Conservation (phyloP, 2,329 filamentous ascomycete genomes). For the Hypoxylon sp. region DNA sequence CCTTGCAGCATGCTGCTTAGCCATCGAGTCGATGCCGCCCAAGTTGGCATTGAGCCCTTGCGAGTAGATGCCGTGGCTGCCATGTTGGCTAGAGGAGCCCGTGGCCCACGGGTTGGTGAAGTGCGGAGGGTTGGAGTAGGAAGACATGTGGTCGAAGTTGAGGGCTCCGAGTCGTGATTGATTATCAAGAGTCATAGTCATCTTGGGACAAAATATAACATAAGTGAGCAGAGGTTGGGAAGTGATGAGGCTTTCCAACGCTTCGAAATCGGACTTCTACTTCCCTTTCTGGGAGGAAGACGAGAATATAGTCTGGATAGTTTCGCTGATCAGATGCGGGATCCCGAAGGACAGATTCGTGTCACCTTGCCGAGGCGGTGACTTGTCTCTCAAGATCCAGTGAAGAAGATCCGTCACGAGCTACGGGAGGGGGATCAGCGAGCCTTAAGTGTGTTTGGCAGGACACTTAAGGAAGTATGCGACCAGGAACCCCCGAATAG, state of each 20-base stretch:
- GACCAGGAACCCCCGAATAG: constrained; percentile 52
- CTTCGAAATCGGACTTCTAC: constrained; percentile 30
- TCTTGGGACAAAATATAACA: constrained; percentile 60
- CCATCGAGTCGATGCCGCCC: constrained; percentile 65
- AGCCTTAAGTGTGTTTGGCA: constrained; percentile 67
- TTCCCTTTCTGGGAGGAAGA: constrained; percentile 31
- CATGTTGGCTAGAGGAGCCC: constrained; percentile 63
- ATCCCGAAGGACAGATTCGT: constrained; percentile 61
- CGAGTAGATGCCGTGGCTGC: constrained; percentile 74
- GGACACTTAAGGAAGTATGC: constrained; percentile 53
- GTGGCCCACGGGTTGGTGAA: constrained; percentile 93
- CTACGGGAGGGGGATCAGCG: constrained; percentile 65
- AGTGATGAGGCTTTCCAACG: constrained; percentile 46
- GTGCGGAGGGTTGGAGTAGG: constrained; percentile 75
- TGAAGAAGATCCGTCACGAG: constrained; percentile 55
- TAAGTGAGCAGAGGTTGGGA: constrained; percentile 41
- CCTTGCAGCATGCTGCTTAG: constrained; percentile 68
- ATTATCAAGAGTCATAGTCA: constrained; percentile 97
- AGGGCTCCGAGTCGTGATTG: constrained; percentile 83
- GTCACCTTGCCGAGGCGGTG: constrained; percentile 51
- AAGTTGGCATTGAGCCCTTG: constrained; percentile 69
- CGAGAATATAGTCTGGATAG: constrained; percentile 45
- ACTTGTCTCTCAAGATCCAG: constrained; percentile 52
- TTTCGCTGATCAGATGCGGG: constrained; percentile 66
- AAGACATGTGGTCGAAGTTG: constrained; percentile 83